Evolutionary conservation across 192 early-diverging fungal genomes (phyloP).

Genomic region (Geranomyces variabilis): DNA sequence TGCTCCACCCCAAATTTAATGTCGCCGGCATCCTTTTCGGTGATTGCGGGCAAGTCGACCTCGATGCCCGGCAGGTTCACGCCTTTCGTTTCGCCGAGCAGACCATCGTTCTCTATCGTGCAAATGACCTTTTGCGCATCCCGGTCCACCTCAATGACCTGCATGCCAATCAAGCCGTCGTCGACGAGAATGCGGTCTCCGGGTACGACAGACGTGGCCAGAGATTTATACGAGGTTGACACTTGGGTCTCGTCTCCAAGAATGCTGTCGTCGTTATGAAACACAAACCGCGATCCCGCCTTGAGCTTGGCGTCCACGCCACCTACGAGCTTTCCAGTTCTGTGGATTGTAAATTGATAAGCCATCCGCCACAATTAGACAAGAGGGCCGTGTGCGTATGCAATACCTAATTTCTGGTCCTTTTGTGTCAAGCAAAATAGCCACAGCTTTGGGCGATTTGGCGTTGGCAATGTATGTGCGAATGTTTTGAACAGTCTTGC

Average conservation of each 20-base stretch:
- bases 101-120: slow-evolving; percentile 78
- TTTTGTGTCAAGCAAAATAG: slow-evolving; percentile 62
- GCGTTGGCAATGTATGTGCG: slow-evolving; percentile 40
- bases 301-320: slow-evolving; percentile 46
- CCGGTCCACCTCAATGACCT: slow-evolving; percentile 38
- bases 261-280: slow-evolving; percentile 54
- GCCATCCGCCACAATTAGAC: too few relatives aligned
- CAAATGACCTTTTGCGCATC: slow-evolving; percentile 44
- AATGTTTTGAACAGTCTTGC: slow-evolving; percentile 51
- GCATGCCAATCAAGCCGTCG: slow-evolving; percentile 58
- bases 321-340: slow-evolving; percentile 59
- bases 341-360: too few relatives aligned
- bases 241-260: slow-evolving; percentile 56
- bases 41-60: slow-evolving; percentile 94
- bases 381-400: too few relatives aligned
- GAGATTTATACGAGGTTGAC: slow-evolving; percentile 52
- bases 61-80: slow-evolving; percentile 91
- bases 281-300: slow-evolving; percentile 48
- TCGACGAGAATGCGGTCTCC: slow-evolving; percentile 58
- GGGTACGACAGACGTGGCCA: slow-evolving; percentile 41
- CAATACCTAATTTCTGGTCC: slow-evolving; percentile 62
- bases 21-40: slow-evolving; percentile 91
- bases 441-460: slow-evolving; percentile 47
- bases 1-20: slow-evolving; percentile 91
- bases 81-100: slow-evolving; percentile 90